Evolutionary conservation across 2,329 filamentous ascomycete genomes (phyloP).

Genomic region (Xylariaceae sp.): DNA sequence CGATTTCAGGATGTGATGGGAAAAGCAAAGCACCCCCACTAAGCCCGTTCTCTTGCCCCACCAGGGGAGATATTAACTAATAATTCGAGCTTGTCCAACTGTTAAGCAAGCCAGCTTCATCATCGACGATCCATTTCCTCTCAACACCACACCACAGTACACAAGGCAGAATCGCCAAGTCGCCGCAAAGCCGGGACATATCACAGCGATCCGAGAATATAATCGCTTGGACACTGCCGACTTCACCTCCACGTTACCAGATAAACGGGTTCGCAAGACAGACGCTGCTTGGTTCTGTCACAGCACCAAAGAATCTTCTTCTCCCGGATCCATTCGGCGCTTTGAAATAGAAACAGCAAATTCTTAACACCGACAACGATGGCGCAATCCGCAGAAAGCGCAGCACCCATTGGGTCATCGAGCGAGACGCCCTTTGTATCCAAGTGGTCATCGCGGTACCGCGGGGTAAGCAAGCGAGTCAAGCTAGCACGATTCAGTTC

Average conservation of each 20-base stretch:
- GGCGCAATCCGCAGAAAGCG: conserved; percentile 28
- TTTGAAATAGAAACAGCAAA: neutral
- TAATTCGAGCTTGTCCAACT: neutral
- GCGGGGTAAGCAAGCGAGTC: conserved; percentile 46
- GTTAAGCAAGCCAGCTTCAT: neutral
- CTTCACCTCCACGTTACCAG: too few relatives aligned
- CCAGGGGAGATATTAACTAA: neutral
- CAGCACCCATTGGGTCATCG: conserved; percentile 25
- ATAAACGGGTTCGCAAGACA: too few relatives aligned
- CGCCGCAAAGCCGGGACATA: neutral
- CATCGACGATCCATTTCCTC: neutral
- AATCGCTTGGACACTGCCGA: too few relatives aligned
- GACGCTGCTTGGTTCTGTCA: too few relatives aligned
- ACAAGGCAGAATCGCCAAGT: neutral
- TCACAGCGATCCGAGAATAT: neutral
- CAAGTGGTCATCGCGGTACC: conserved; percentile 56
- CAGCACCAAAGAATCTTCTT: too few relatives aligned
- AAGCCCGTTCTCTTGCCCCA: too few relatives aligned
- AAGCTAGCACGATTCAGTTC: neutral
- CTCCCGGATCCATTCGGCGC: too few relatives aligned
- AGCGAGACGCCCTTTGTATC: conserved; percentile 42
- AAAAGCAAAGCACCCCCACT: too few relatives aligned
- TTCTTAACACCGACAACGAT: conserved; percentile 4
- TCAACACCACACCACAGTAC: neutral
- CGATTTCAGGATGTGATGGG: too few relatives aligned